Evolutionary conservation across 805 yeast species (phyloP).

Genomic region (Myxozyma vanderwaltii): DNA sequence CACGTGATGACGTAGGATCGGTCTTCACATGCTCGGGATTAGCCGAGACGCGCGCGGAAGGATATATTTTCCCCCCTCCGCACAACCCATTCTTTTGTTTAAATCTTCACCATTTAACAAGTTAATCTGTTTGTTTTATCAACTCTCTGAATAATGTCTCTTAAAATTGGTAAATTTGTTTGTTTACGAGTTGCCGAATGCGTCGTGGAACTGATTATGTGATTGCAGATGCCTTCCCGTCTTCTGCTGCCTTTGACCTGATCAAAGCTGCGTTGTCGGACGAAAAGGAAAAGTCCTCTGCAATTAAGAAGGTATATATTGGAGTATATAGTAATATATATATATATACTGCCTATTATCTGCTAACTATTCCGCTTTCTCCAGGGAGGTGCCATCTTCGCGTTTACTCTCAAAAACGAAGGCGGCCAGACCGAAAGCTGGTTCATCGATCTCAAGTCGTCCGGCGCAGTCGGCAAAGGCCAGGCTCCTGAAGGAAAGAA

Average conservation of each 20-base stretch:
- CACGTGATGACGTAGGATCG: too few relatives aligned
- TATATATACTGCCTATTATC: not conserved
- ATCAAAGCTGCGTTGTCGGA: conserved; percentile 42
- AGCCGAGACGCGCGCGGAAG: not conserved
- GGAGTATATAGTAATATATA: too few relatives aligned
- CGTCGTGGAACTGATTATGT: too few relatives aligned
- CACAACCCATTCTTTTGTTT: too few relatives aligned
- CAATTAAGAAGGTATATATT: conserved; percentile 40
- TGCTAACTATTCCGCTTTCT: not conserved
- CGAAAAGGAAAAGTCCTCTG: conserved; percentile 40
- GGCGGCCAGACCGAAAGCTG: conserved; percentile 62
- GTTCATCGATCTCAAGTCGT: conserved; percentile 66
- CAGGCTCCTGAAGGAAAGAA: conserved; percentile 45
- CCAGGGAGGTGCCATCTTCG: conserved; percentile 61
- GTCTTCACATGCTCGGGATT: conserved; percentile 4
- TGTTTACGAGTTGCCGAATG: not conserved
- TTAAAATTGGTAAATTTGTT: conserved; percentile 16
- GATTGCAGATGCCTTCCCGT: conserved; percentile 42
- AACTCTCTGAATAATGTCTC: conserved; percentile 10
- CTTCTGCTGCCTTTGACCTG: conserved; percentile 46
- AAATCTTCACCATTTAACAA: too few relatives aligned
- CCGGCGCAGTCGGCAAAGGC: conserved; percentile 55
- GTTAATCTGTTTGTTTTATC: not conserved
- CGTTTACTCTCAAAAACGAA: conserved; percentile 66
- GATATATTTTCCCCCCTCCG: too few relatives aligned